Conservation (phyloP, 2,329 filamentous ascomycete genomes). For the Emericellopsis cladophorae region DNA sequence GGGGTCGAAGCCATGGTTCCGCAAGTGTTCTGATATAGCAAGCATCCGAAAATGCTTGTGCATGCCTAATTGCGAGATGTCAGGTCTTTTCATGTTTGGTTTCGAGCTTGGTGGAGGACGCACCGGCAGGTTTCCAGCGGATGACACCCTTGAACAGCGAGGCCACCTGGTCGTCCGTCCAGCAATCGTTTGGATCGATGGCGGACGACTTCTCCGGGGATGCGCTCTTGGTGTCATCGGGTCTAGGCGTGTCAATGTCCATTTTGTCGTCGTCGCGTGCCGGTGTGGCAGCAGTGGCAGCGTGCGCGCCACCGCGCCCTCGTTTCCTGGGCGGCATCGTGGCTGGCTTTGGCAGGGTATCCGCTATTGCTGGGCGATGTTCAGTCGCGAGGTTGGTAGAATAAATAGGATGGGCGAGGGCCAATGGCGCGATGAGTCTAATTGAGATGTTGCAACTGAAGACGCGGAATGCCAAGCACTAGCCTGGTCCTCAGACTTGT, state of each 20-base stretch:
- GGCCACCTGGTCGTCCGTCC: slow-evolving; percentile 93
- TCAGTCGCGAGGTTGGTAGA: not conserved
- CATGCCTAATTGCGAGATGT: slow-evolving; percentile 44
- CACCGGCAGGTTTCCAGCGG: slow-evolving; percentile 90
- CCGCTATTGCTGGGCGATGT: not conserved
- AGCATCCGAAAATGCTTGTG: slow-evolving; percentile 93
- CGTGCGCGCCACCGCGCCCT: slow-evolving; percentile 38
- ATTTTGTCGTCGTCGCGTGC: slow-evolving; percentile 45
- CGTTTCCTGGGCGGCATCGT: slow-evolving; percentile 62
- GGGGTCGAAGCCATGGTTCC: slow-evolving; percentile 68
- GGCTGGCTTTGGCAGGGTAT: not conserved
- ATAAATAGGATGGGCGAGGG: not conserved
- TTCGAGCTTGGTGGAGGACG: slow-evolving; percentile 4
- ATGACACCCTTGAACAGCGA: slow-evolving; percentile 89
- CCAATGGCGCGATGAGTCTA: too few relatives aligned
- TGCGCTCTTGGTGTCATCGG: slow-evolving; percentile 26
- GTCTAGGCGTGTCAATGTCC: slow-evolving; percentile 43
- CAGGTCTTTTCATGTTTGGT: not conserved
- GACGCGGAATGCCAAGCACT: too few relatives aligned
- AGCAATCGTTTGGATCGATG: slow-evolving; percentile 46
- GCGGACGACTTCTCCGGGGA: not conserved
- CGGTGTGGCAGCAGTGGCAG: slow-evolving; percentile 37
- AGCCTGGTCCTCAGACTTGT: too few relatives aligned
- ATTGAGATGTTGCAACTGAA: too few relatives aligned
- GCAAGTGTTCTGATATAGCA: slow-evolving; percentile 67